These are phyloP conservation scores for Paspalum notatum DNA, from an alignment of 176 grass and related monocot species.

Conservation along the genomic window DNA sequence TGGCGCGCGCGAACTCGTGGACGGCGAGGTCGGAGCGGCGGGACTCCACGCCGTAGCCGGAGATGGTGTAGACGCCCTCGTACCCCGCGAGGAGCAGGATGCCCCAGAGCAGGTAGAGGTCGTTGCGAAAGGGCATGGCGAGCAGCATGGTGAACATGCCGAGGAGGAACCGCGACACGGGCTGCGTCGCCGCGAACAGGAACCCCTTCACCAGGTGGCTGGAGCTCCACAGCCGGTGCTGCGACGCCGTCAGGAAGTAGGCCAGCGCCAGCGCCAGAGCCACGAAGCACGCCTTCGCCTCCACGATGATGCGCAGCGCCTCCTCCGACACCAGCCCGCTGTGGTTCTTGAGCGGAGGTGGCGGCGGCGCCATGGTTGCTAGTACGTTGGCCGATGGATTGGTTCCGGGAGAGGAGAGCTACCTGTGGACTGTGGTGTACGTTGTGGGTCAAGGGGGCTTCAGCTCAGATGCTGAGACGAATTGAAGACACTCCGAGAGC, in stretches of 20 bases:
- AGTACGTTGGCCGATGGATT: neutral
- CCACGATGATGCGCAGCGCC: conserved; percentile 35
- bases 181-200: conserved; percentile 38
- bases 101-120: conserved; percentile 45
- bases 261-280: too few relatives aligned
- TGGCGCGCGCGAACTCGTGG: conserved; percentile 23
- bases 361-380: conserved; percentile 4
- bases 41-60: conserved; percentile 34
- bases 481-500: too few relatives aligned
- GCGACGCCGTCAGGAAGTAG: conserved; percentile 43
- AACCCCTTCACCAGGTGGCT: conserved; percentile 41
- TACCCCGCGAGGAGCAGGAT: conserved; percentile 36
- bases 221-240: conserved; percentile 41
- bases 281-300: conserved; percentile 31
- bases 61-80: conserved; percentile 39
- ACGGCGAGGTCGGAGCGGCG: conserved; percentile 39
- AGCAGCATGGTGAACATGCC: conserved; percentile 42
- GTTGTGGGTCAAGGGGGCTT: too few relatives aligned
- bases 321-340: conserved; percentile 24
- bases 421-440: too few relatives aligned
- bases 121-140: conserved; percentile 41
- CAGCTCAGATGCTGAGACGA: too few relatives aligned
- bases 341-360: neutral
- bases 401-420: too few relatives aligned
- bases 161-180: conserved; percentile 23